Base-by-base conservation (phyloP, 208 protist genomes). In the Crithidia bombi region DNA sequence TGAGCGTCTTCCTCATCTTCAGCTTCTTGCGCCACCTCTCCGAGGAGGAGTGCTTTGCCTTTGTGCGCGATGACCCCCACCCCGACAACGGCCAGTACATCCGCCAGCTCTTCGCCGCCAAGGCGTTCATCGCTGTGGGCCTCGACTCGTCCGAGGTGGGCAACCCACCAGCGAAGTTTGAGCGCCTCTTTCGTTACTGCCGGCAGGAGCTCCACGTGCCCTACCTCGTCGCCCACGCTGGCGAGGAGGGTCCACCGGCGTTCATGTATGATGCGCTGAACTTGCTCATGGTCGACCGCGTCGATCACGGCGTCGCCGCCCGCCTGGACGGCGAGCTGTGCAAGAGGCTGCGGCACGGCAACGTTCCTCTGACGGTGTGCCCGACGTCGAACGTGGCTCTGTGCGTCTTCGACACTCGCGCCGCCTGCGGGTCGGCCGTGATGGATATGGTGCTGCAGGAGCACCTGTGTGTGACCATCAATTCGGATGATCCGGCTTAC, bases 401-500 rank as follows among this genome's bases (percentile, higher is more conserved):
- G 41, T 51, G 70, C 28, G 83, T 89, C 10, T 80, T 88, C 51
- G 32, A 65, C 19, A 35, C 35, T 38, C 64, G 64, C 12, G 66
- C 50, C 43, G 30, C 71, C 51, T 78, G 69, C 38, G 68, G 69
- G 5, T 19, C 4, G 7, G 65, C 63, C 2, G 69, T 84, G 50
- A 64, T 81, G 47, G 43, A 68, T 3, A 50, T 89, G 23, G 17
- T 82, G 38, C 47, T 71, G 49, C 15, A 26, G 23, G 73, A 83
- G 51, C 62, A 72, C 14, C 78, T 89, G 21, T 69, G 64, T 23
- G 73, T 82, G 26, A 85, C 78, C 9, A 69, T 89, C 50, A 89
- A 89, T 71, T 86, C 80, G 9, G 83, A 89, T 41, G 83, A 89
- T 46, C 83, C 83, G 7, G 69, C 83, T 15, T 89, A 89, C 75